phyloP scores from a whole-genome alignment of 2,329 filamentous ascomycete species.

The Penicillium griseofulvum region DNA sequence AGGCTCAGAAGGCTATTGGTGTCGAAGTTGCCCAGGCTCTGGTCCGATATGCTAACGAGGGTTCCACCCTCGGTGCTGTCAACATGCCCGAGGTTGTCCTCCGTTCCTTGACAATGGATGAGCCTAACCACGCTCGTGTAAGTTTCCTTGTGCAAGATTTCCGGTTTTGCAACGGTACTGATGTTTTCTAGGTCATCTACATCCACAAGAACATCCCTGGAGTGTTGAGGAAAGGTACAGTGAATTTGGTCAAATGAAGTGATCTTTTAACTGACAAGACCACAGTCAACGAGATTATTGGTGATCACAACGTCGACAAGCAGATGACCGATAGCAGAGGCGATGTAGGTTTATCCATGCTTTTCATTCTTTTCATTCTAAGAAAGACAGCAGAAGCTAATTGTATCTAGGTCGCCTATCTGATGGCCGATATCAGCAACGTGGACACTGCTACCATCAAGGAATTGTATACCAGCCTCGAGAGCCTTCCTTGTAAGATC shows the following conservation, averaged over 20 bases:
- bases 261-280: constrained; percentile 4
- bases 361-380: no score
- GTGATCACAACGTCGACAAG: constrained; percentile 97
- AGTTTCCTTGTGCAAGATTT: constrained; percentile 22
- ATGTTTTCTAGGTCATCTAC: constrained; percentile 67
- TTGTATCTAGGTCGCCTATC: constrained; percentile 68
- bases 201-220: constrained; percentile 96
- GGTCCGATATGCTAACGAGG: constrained; percentile 93
- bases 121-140: constrained; percentile 82
- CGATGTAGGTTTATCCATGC: constrained; percentile 57
- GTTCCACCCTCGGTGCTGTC: constrained; percentile 84
- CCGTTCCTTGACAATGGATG: constrained; percentile 83
- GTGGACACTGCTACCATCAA: constrained; percentile 79
- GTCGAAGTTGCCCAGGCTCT: constrained; percentile 86
- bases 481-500: constrained; percentile 73
- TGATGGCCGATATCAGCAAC: constrained; percentile 96
- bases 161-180: background rate
- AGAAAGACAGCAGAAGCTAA: constrained; percentile 11
- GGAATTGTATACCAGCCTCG: constrained; percentile 77
- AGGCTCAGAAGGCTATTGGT: constrained; percentile 94
- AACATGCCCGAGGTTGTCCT: constrained; percentile 95
- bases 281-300: constrained; percentile 86
- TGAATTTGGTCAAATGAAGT: background rate
- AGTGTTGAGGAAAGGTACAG: constrained; percentile 74
- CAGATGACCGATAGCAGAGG: constrained; percentile 95